Conservation (phyloP, 495 filamentous ascomycete species). For the Monascus purpureus region DNA sequence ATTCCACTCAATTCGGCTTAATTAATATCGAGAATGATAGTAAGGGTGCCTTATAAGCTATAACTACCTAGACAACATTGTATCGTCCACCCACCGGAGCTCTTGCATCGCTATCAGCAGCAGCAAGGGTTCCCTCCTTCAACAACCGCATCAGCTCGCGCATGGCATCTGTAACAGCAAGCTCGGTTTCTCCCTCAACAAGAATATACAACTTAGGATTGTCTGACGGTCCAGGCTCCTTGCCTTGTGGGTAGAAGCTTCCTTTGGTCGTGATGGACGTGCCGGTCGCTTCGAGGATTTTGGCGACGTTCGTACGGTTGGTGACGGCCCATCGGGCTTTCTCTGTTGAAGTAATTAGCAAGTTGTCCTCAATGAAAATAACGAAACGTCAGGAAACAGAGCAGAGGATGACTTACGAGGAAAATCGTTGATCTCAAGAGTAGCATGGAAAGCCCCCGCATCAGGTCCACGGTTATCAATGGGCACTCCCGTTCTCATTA, state of each 20-base stretch:
- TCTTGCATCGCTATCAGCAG: constrained; percentile 68
- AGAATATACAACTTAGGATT: constrained; percentile 92
- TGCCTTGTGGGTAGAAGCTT: constrained; percentile 71
- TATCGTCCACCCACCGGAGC: constrained; percentile 77
- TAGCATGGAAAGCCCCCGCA: constrained; percentile 93
- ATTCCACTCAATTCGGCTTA: too few relatives aligned
- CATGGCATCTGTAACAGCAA: constrained; percentile 85
- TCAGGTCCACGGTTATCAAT: constrained; percentile 99
- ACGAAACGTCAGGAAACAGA: not conserved
- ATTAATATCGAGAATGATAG: too few relatives aligned
- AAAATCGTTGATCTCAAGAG: constrained; percentile 97
- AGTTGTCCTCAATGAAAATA: not conserved
- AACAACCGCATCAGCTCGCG: constrained; percentile 75
- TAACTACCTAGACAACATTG: too few relatives aligned
- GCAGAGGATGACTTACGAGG: constrained; percentile 47
- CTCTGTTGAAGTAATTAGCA: constrained; percentile 35
- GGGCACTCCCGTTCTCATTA: constrained; percentile 79
- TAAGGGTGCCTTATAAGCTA: too few relatives aligned
- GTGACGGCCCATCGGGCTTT: constrained; percentile 99
- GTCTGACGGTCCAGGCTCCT: constrained; percentile 56
- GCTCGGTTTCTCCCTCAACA: constrained; percentile 92
- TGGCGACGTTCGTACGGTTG: constrained; percentile 96
- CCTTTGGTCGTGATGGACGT: constrained; percentile 98
- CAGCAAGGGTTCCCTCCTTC: constrained; percentile 85
- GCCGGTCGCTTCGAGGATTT: constrained; percentile 88